These are phyloP conservation scores for Oryza brachyantha DNA, from an alignment of 176 grass and related monocot species.

Conservation along the genomic window DNA sequence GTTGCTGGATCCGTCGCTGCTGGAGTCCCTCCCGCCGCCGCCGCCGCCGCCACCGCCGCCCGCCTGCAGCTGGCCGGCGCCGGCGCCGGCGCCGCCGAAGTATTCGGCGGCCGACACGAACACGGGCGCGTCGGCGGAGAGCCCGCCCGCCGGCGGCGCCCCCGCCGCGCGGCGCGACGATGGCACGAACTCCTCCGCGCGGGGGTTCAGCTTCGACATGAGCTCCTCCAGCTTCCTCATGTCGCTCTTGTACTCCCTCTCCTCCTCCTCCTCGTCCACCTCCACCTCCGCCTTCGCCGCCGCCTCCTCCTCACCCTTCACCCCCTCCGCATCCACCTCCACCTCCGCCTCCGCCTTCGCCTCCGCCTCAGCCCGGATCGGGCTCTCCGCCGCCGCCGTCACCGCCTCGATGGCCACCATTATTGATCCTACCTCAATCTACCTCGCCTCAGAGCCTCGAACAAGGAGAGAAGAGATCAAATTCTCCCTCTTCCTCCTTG, in stretches of 20 bases:
- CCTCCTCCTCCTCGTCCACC: constrained; percentile 44
- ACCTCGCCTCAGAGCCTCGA: not conserved
- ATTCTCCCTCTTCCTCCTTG: not conserved
- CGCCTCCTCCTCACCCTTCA: not conserved
- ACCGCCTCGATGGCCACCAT: constrained; percentile 47
- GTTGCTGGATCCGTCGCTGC: constrained; percentile 78
- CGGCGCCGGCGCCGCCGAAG: constrained; percentile 10
- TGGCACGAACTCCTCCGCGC: constrained; percentile 91
- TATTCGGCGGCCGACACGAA: constrained; percentile 57
- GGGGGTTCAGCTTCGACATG: constrained; percentile 89
- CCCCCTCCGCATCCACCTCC: not conserved
- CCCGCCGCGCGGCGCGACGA: constrained; percentile 43
- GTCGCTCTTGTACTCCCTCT: constrained; percentile 78
- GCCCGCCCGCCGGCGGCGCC: constrained; percentile 17
- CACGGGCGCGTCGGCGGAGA: constrained; percentile 82
- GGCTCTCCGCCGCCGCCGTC: constrained; percentile 17
- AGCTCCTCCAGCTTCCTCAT: constrained; percentile 85
- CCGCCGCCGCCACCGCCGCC: not conserved
- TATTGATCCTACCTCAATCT: constrained; percentile 1
- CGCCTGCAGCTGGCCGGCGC: not conserved
- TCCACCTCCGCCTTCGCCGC: not conserved
- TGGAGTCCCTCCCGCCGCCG: constrained; percentile 56
- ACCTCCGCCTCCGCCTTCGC: not conserved
- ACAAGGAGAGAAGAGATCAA: constrained; percentile 16
- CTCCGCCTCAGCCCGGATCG: constrained; percentile 31